These are phyloP conservation scores for Cryphonectria naterciae DNA, from an alignment of 2,329 filamentous ascomycete genomes.

Conservation along the genomic window DNA sequence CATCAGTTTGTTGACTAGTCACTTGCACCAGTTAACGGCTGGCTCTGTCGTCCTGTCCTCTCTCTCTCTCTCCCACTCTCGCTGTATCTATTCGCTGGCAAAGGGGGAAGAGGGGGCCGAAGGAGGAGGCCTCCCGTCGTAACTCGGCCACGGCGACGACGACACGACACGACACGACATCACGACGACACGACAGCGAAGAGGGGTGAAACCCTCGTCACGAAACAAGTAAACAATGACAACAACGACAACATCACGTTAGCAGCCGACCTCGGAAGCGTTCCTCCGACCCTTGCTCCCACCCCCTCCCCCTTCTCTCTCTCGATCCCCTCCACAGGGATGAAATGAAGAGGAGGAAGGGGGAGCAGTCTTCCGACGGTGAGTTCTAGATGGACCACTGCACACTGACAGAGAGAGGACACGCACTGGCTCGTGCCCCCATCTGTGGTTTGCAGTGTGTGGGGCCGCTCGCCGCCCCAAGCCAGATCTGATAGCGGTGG, in stretches of 20 bases:
- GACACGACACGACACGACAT: background rate
- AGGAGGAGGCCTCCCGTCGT: background rate
- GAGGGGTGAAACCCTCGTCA: background rate
- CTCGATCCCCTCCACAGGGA: background rate
- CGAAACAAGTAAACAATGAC: background rate
- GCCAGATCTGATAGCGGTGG: conserved; percentile 15
- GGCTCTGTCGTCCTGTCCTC: background rate
- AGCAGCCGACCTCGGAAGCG: background rate
- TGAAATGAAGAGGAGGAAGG: background rate
- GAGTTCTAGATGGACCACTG: background rate
- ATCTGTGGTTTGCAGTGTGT: background rate
- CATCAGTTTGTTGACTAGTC: background rate
- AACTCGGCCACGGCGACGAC: background rate
- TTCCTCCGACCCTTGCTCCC: background rate
- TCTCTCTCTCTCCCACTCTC: background rate
- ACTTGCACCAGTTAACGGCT: background rate
- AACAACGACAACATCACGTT: background rate
- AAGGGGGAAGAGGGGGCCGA: background rate
- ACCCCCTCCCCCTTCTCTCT: too few species aligned
- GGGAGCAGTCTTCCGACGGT: background rate
- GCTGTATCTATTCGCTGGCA: conserved; percentile 4
- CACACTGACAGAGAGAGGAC: background rate
- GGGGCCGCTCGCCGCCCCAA: background rate
- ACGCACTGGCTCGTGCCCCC: background rate
- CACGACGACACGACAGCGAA: background rate